Evolutionary conservation across 2,329 filamentous ascomycete genomes (phyloP), one percentile per base, ranked within the genome.

Genomic region (Colletotrichum orbiculare): DNA sequence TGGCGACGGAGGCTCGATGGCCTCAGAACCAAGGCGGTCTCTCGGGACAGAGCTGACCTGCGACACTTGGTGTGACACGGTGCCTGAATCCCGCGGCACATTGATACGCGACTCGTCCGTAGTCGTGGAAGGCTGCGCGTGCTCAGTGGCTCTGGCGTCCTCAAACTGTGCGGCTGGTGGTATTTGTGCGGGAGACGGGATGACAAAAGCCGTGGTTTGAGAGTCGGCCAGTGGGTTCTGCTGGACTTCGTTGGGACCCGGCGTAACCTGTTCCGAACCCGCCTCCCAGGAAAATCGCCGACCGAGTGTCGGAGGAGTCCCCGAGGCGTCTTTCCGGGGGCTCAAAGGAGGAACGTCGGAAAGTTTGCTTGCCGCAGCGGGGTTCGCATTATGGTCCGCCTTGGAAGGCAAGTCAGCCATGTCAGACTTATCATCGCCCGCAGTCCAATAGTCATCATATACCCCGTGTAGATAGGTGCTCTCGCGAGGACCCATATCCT

Each of bases 401-500:
- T 65, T 49, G 13, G 43, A 35, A 8, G 57, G 47, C 15, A 65
- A 42, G n/a, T 17, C 41, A 33, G 62, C 46, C 37, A 62, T 25
- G 11, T 53, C 58, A 15, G 62, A 64, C 49, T 78, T 80, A 46
- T 84, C 81, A 47, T 82, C 82, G 8, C 76, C 75, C 34, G 83
- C 80, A 3, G 83, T 82, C 84, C 89, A 89, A 72, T 91, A 91
- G 69, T 85, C 87, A 62, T 90, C 89, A 70, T 92, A 91, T 48
- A 91, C 88, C 66, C 83, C 83, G 0, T 87, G 84, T 2, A 91
- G 78, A 69, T 91, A 89, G 15, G 83, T 86, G 73, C 89, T 91
- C 55, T 89, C 87, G 45, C 86, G 71, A 2, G 67, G 64, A 42
- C 42, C 67, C 47, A 12, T 63, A 55, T 45, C 53, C 34, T 66